A percentile compares a stretch with the other conserved stretches of the same genome.
These are phyloP conservation scores for Lichtheimia hyalospora DNA, from an alignment of 371 early-diverging fungal species.

Conservation along the genomic window DNA sequence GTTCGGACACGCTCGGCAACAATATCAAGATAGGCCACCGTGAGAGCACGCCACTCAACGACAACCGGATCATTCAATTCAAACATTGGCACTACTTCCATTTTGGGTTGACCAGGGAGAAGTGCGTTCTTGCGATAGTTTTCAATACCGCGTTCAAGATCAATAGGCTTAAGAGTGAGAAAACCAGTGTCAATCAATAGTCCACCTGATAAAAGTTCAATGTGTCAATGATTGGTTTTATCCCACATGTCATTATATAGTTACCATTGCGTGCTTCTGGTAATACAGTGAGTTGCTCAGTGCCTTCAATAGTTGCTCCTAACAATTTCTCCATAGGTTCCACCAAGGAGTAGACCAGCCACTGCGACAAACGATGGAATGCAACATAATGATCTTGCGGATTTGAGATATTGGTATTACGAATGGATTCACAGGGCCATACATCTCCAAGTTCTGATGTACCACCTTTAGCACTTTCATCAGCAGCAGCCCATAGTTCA, in stretches of 20 bases:
- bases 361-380: slow-evolving; percentile 92
- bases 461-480: slow-evolving; percentile 56
- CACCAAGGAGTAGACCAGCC: slow-evolving; percentile 91
- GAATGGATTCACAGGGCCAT: slow-evolving; percentile 71
- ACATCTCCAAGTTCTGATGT: slow-evolving; percentile 78
- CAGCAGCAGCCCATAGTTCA: slow-evolving; percentile 50
- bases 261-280: slow-evolving; percentile 93
- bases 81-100: slow-evolving; percentile 68
- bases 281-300: slow-evolving; percentile 80
- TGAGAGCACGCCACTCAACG: slow-evolving; percentile 92
- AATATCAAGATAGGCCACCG: slow-evolving; percentile 81
- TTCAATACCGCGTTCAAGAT: slow-evolving; percentile 43
- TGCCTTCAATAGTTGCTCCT: slow-evolving; percentile 64
- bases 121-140: slow-evolving; percentile 45
- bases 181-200: slow-evolving; percentile 48
- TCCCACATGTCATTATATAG: not conserved
- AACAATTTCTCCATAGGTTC: slow-evolving; percentile 76
- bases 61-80: slow-evolving; percentile 81
- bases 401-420: slow-evolving; percentile 3
- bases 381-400: slow-evolving; percentile 57
- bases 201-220: slow-evolving; percentile 21
- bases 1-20: slow-evolving; percentile 70
- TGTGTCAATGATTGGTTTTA: no score
- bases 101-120: slow-evolving; percentile 40
- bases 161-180: slow-evolving; percentile 34